Evolutionary conservation across 768 basidiomycete genomes (phyloP).

Genomic region (Mrakia blollopis): DNA sequence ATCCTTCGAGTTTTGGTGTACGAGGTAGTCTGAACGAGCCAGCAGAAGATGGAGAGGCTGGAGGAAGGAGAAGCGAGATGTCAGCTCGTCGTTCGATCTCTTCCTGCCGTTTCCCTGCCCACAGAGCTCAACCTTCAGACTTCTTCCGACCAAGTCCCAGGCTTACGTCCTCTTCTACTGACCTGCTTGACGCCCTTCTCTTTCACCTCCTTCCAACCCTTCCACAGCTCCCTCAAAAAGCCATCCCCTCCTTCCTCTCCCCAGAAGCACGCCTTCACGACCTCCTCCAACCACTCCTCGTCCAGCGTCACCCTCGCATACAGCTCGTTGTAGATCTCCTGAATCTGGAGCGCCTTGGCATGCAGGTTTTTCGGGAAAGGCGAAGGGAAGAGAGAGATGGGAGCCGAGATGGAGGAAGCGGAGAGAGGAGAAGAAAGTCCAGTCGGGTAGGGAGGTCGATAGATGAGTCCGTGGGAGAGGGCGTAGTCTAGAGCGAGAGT

Average conservation of each 20-base stretch:
- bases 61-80: background rate
- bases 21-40: slow-evolving; percentile 89
- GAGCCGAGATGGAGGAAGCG: slow-evolving; percentile 80
- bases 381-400: slow-evolving; percentile 78
- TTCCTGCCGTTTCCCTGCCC: background rate
- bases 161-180: slow-evolving; percentile 33
- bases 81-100: background rate
- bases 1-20: slow-evolving; percentile 52
- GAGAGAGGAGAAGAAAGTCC: slow-evolving; percentile 48
- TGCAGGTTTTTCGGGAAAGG: slow-evolving; percentile 75
- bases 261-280: slow-evolving; percentile 52
- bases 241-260: slow-evolving; percentile 71
- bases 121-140: background rate
- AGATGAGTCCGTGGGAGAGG: slow-evolving; percentile 75
- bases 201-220: slow-evolving; percentile 70
- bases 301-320: slow-evolving; percentile 81
- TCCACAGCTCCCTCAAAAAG: slow-evolving; percentile 82
- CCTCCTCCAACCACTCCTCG: slow-evolving; percentile 67
- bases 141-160: background rate
- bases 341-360: slow-evolving; percentile 59
- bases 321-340: slow-evolving; percentile 72
- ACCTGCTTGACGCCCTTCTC: slow-evolving; percentile 62
- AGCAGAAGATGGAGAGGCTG: slow-evolving; percentile 82
- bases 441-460: slow-evolving; percentile 55
- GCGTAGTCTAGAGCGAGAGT: slow-evolving; percentile 73